Percentiles rank a stretch among this genome's conserved stretches.
Evolutionary conservation across 345 rosid genomes (phyloP).

Genomic region (Acer campestre): DNA sequence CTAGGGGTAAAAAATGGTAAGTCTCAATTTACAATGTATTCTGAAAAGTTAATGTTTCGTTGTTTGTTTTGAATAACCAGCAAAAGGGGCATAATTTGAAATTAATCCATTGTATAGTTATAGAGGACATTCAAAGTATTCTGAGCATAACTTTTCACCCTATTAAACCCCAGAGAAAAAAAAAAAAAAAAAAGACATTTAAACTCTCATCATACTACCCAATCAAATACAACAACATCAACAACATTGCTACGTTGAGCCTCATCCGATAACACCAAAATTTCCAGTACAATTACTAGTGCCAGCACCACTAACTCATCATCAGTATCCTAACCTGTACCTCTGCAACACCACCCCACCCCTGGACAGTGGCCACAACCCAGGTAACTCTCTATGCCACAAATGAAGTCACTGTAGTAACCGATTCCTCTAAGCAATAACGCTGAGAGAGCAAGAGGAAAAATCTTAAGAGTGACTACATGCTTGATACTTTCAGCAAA

Average conservation of each 20-base stretch:
- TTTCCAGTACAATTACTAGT: not conserved
- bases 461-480: no score
- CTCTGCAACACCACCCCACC: not conserved
- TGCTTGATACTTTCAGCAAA: no score
- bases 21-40: not conserved
- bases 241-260: not conserved
- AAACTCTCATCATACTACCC: not conserved
- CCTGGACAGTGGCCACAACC: not conserved
- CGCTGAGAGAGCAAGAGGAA: not conserved
- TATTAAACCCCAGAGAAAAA: not conserved
- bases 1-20: not conserved
- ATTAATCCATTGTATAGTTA: not conserved
- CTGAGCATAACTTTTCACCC: not conserved
- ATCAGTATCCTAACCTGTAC: not conserved
- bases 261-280: not conserved
- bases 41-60: not conserved
- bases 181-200: no score
- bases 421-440: not conserved
- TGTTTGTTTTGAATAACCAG: not conserved
- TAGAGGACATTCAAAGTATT: not conserved
- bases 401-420: not conserved
- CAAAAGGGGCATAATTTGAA: not conserved
- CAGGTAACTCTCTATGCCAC: not conserved
- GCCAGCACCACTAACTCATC: not conserved
- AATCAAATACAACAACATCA: not conserved